Base-by-base conservation (phyloP, 2,329 filamentous ascomycete species). In the Colletotrichum sp. region DNA sequence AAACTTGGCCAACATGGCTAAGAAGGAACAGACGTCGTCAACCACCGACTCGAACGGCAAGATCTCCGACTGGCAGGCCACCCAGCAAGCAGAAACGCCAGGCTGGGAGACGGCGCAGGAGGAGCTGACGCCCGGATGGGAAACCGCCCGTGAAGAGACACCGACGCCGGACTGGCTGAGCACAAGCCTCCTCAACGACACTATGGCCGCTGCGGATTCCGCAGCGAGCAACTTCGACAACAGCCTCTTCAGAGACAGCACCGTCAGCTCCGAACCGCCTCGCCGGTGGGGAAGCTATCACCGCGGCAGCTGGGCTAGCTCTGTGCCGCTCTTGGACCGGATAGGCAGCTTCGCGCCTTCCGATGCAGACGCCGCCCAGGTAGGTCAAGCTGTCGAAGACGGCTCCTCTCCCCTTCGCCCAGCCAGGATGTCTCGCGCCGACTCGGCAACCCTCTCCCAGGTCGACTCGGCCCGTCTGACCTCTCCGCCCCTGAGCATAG, bases 251-350 rank as follows among this genome's bases (percentile, higher is more conserved):
- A 76, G 76, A 26, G 57, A 77, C 28, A 77, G 76, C 26, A 69
- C 71, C 13, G 26, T 52, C 38, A 76, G 69, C 63, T 77, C 72
- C 5, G 66, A 67, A n/a, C 68, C 72, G 15, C 75, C 77, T 18
- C 72, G 72, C 15, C 75, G 77, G 13, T 77, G 70, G 72, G 69
- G 70, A 32, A 78, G 77, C 32, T 72, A 64, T 28, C 66, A 68
- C 18, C 77, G 77, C 7, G 64, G 75, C 34, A 78, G 77, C 48
- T 78, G 77, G 77, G 77, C 75, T 6, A 78, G 77, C 61, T 77
- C 77, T 8, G 73, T 78, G 5, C 77, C 77, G 21, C 72, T 78
- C 3, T 70, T 78, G 48, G 77, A 78, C 28, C 68, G 77, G 3
- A 72, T 78, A 57, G 73, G 75, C 57, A 78, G 77, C 64, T 78